A percentile compares a stretch with the other conserved stretches of the same genome.
These are phyloP conservation scores for Globisporangium emineosum DNA, from an alignment of 352 stramenopile genomes.

Conservation along the genomic window DNA sequence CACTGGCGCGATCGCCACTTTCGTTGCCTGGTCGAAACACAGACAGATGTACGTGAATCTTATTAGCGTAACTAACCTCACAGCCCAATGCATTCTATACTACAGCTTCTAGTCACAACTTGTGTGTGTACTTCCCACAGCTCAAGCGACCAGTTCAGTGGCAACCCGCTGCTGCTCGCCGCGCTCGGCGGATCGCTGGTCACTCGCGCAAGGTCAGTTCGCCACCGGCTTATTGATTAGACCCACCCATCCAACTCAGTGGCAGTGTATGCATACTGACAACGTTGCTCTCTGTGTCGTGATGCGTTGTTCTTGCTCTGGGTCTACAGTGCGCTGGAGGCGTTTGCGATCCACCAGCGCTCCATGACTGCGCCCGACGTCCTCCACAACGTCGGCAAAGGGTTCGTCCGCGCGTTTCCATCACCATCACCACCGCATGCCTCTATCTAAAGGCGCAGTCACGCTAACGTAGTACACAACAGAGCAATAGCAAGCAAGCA, in stretches of 20 bases:
- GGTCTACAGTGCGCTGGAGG: conserved; percentile 35
- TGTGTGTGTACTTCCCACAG: conserved; percentile 1
- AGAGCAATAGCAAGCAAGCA: not conserved
- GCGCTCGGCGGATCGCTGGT: conserved; percentile 76
- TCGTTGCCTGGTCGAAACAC: conserved; percentile 67
- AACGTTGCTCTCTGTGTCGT: not conserved
- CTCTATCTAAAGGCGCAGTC: conserved; percentile 11
- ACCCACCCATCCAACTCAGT: not conserved
- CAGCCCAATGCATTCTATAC: not conserved
- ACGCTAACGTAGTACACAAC: too few relatives aligned
- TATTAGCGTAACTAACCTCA: not conserved
- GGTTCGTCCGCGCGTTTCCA: conserved; percentile 47
- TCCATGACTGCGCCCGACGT: conserved; percentile 86
- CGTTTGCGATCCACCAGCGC: conserved; percentile 67
- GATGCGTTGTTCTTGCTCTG: not conserved
- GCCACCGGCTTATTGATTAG: too few relatives aligned
- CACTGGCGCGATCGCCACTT: conserved; percentile 76
- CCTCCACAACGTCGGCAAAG: conserved; percentile 60
- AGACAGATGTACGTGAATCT: conserved; percentile 30
- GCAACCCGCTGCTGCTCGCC: conserved; percentile 63
- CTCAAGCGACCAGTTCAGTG: conserved; percentile 24
- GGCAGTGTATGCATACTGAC: not conserved
- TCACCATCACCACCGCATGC: not conserved
- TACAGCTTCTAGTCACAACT: not conserved
- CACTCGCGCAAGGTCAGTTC: conserved; percentile 67